Percentiles rank a stretch among this genome's conserved stretches.
Evolutionary conservation across 1,284 basidiomycete genomes (phyloP).

Genomic region (Kwoniella shivajii): DNA sequence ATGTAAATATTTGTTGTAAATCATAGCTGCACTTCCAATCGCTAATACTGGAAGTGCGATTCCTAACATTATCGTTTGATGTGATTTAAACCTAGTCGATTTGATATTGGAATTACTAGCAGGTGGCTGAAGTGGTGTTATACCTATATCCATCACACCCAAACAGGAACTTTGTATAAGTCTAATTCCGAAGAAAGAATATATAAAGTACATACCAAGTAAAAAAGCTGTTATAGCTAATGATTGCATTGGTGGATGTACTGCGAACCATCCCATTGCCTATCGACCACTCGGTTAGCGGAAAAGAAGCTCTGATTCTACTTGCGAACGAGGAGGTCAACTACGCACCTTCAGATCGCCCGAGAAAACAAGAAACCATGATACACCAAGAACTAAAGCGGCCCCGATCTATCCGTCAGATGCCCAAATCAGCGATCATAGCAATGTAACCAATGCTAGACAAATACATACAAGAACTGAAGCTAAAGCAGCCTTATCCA

Average conservation of each 20-base stretch:
- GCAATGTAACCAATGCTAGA: no score
- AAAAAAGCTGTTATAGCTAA: conserved; percentile 44
- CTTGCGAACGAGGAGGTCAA: background rate
- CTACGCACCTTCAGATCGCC: conserved; percentile 24
- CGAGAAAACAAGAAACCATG: conserved; percentile 39
- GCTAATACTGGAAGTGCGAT: conserved; percentile 41
- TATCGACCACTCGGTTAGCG: background rate
- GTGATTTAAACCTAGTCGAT: conserved; percentile 37
- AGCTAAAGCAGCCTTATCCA: conserved; percentile 21
- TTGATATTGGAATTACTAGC: conserved; percentile 27
- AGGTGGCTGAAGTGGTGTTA: conserved; percentile 36
- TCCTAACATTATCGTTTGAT: conserved; percentile 40
- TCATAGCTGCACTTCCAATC: conserved; percentile 46
- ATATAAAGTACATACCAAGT: conserved; percentile 26
- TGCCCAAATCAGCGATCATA: background rate
- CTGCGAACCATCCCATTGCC: conserved; percentile 45
- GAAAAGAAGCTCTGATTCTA: background rate
- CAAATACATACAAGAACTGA: conserved; percentile 12
- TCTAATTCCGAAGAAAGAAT: background rate
- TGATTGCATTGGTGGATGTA: conserved; percentile 48
- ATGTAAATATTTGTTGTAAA: conserved; percentile 50
- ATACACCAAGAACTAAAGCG: conserved; percentile 40
- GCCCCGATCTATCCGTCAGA: background rate
- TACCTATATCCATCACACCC: conserved; percentile 2
- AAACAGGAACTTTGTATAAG: no score